Evolutionary conservation across 1,139 yeast species (phyloP), one percentile per base, ranked within the genome.

Genomic region (Tardiomyces blankii): DNA sequence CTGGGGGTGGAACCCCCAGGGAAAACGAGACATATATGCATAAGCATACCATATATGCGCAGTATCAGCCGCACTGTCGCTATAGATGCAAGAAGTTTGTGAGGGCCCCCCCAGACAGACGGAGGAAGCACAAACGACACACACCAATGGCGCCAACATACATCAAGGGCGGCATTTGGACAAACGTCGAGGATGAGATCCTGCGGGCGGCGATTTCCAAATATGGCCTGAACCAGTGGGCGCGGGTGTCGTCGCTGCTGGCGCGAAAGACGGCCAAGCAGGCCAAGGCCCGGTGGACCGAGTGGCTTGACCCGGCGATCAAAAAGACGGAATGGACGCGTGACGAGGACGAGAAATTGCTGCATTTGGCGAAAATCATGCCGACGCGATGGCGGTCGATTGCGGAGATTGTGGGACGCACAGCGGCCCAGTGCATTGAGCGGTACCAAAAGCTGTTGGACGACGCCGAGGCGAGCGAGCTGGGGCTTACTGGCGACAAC

Each of bases 371-470:
- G 0, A 76, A 77, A 54, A 62, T 80, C 30, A 68, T 89, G 58
- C 97, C 97, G 1, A 88, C 89, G 49, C 97, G 89, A 64, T 91
- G 98, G 98, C 73, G 95, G 43, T 80, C 93, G 2, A 84, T 91
- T 28, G 84, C 95, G 1, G 79, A 86, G 5, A 64, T 81, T 11
- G 69, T 89, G 62, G 93, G 91, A 0, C 69, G 96, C 47, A 85
- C 97, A 0, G 91, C 96, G 0, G 80, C 87, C 13, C 86, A 82
- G 50, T 87, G 95, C 64, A 77, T 85, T n/a, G 95, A 88, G 54
- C 67, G 97, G 49, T 91, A 87, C 59, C 93, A 85, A 58, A 74
- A 73, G 51, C 69, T 91, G 28, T 61, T 88, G 61, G 62, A 2
- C 63, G 61, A 4, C 64, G 66, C 33, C 68, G 61, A 2, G 65